A percentile compares a stretch with the other conserved stretches of the same genome.
phyloP scores from a whole-genome alignment of 73 alveolate species.

The Paramecium bursaria region DNA sequence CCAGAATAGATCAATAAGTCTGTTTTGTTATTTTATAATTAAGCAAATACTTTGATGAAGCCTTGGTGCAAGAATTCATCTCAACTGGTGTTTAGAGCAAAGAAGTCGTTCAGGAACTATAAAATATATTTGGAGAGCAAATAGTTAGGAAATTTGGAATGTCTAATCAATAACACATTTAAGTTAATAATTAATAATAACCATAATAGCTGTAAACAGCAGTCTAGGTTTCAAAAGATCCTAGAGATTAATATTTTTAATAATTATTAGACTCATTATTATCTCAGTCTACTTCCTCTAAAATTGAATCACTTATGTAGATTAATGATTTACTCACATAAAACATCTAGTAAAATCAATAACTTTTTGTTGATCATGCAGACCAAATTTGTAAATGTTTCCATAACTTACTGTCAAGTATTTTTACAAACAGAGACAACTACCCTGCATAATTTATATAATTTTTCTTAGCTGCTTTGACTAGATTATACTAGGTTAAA shows the following conservation, averaged over 20 bases:
- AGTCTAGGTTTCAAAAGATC: constrained; percentile 22
- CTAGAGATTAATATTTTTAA: constrained; percentile 20
- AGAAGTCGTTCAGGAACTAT: too few species aligned
- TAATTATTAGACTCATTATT: constrained; percentile 11
- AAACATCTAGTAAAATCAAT: constrained; percentile 26
- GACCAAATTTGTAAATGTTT: constrained; percentile 48
- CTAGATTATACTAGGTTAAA: constrained; percentile 8
- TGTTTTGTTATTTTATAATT: too few species aligned
- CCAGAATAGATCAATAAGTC: too few species aligned
- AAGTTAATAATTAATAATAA: too few species aligned
- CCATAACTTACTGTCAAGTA: not conserved
- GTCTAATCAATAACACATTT: too few species aligned
- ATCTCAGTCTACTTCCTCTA: not conserved
- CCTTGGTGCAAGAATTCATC: too few species aligned
- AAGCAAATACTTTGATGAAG: too few species aligned
- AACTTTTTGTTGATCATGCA: constrained; percentile 51
- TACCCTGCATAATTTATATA: constrained; percentile 56
- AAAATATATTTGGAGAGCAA: too few species aligned
- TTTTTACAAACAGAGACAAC: constrained; percentile 28
- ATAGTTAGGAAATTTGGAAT: too few species aligned
- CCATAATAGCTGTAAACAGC: too few species aligned
- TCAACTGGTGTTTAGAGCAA: too few species aligned
- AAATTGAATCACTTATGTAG: constrained; percentile 53
- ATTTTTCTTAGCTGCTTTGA: constrained; percentile 22
- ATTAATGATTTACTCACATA: constrained; percentile 24